Percentiles rank a stretch among this genome's conserved stretches.
Evolutionary conservation across 768 basidiomycete genomes (phyloP).

Genomic region (Pleurotus eryngii): DNA sequence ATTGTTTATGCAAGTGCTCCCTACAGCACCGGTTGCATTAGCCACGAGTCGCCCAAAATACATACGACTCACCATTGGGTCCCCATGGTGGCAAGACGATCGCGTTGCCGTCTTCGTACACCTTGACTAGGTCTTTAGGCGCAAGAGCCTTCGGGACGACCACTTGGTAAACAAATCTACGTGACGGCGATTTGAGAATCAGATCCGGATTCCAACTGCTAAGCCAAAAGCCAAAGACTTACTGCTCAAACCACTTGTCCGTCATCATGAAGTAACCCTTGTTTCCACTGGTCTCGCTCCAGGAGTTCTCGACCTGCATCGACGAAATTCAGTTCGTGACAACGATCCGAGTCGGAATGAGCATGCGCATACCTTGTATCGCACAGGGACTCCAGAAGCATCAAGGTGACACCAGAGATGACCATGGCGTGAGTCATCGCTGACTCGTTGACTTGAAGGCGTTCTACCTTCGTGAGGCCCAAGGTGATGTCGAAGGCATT

Average conservation of each 20-base stretch:
- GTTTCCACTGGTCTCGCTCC: conserved; percentile 75
- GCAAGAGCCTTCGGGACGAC: conserved; percentile 82
- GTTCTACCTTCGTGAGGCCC: conserved; percentile 79
- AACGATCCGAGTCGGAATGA: not conserved
- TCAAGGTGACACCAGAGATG: conserved; percentile 92
- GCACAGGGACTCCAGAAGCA: conserved; percentile 63
- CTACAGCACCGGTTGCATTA: conserved; percentile 11
- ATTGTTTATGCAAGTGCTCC: conserved; percentile 22
- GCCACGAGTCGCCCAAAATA: not conserved
- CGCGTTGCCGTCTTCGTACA: conserved; percentile 67
- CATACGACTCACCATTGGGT: conserved; percentile 71
- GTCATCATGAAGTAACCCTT: conserved; percentile 94
- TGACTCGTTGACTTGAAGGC: conserved; percentile 79
- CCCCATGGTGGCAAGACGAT: conserved; percentile 87
- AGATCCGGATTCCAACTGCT: not conserved
- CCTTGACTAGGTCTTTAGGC: conserved; percentile 74
- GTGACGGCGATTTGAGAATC: not conserved
- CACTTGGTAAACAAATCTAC: conserved; percentile 88
- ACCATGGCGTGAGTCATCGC: conserved; percentile 97
- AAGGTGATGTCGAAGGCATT: conserved; percentile 81
- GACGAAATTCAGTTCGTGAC: not conserved
- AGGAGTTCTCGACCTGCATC: conserved; percentile 80
- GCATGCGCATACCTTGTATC: conserved; percentile 59
- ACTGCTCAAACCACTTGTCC: conserved; percentile 90
- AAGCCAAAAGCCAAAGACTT: conserved; percentile 25